These are phyloP conservation scores for Leavenworthia alabamica DNA, from an alignment of 345 rosid species.

Conservation along the genomic window DNA sequence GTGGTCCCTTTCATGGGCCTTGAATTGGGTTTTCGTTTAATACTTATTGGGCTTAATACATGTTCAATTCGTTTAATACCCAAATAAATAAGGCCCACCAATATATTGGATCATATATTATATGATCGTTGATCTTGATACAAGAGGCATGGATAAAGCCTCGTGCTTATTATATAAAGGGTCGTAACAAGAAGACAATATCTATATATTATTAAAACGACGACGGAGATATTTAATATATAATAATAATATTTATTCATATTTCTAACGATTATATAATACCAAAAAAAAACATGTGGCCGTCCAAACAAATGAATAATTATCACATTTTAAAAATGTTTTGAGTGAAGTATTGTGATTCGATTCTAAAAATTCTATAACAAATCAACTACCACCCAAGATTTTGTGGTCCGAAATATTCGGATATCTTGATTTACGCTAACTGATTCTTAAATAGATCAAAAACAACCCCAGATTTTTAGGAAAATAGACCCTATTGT, in stretches of 20 bases:
- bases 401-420: neutral
- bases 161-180: too few species aligned
- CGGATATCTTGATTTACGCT: constrained; percentile 15
- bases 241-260: neutral
- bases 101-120: neutral
- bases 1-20: neutral
- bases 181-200: neutral
- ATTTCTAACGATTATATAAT: neutral
- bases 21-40: neutral
- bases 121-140: neutral
- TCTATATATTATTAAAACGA: neutral
- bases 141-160: constrained; percentile 8
- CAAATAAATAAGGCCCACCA: neutral
- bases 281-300: neutral
- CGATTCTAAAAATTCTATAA: neutral
- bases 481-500: neutral
- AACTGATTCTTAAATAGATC: neutral
- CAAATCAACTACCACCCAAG: neutral
- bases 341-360: constrained; percentile 7
- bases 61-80: neutral
- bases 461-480: neutral
- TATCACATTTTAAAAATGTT: neutral
- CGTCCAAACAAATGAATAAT: neutral
- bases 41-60: neutral
- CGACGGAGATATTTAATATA: neutral